Evolutionary conservation across 345 rosid genomes (phyloP), one percentile per base, ranked within the genome.

Genomic region (Dipteronia dyeriana): DNA sequence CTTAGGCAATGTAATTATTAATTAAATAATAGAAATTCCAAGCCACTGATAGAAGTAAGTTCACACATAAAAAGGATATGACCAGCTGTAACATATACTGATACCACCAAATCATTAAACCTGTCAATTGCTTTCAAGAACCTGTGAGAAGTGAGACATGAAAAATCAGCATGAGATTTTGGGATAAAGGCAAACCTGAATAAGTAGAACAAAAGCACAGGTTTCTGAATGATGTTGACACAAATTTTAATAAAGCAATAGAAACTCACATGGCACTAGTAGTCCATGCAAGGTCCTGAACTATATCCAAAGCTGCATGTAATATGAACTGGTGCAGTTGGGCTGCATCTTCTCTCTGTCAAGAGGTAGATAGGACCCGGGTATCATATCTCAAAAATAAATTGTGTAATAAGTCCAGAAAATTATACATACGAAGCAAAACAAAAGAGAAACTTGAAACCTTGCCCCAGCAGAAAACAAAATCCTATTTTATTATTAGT

Each of bases 321-420:
- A 97, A 85, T 57, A 97, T 81, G 79, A 97, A 97, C 57, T 97
- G 99, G 79, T 92, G 97, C 85, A 94, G 75, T 83, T 97, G 97
- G 26, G 98, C 92, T 76, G 98, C 97, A 85, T 97, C 99, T 90
- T 97, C 98, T 88, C 97, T 94, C 99, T 97, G 84, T 57, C 79
- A 81, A 2, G n/a, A 45, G 22, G 80, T 16, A 17, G 56, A 60
- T 63, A 16, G 17, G 79, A 74, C 84, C 12, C 45, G 74, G 23
- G 64, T 51, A 23, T 47, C 60, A 49, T 5, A 51, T 25, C 38
- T 39, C 53, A 39, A 56, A 39, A 56, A 41, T 53, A 60, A 39
- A 38, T 73, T 23, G 8, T 4, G 60, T 20, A 54, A 4, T 8
- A 19, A 19, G 16, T 13, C 43, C 57, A 54, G 5, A n/a, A n/a